These are phyloP conservation scores for Mrakia gelida DNA, from an alignment of 768 basidiomycete genomes.

Conservation along the genomic window DNA sequence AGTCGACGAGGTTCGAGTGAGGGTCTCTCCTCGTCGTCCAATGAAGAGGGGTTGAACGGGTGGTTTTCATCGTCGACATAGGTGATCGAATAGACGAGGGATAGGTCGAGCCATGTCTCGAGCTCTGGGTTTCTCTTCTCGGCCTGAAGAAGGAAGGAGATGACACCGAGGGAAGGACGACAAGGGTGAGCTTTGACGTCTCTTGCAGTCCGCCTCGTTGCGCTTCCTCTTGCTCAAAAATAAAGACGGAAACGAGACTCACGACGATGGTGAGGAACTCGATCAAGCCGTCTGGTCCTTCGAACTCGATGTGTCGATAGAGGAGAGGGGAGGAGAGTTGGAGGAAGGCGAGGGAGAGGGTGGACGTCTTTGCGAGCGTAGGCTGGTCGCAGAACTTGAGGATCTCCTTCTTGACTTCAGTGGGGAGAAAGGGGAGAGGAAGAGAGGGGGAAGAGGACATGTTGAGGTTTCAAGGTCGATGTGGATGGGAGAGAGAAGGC, in stretches of 20 bases:
- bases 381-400: slow-evolving; percentile 2
- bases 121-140: too few species aligned
- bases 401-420: background rate
- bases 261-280: background rate
- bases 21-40: background rate
- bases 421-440: background rate
- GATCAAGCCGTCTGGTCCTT: background rate
- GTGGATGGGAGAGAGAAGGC: too few species aligned
- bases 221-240: too few species aligned
- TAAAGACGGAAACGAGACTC: background rate
- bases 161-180: too few species aligned
- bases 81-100: too few species aligned
- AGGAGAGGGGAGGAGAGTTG: background rate
- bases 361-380: background rate
- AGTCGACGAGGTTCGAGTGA: background rate
- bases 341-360: background rate
- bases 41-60: background rate
- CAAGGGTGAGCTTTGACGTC: too few species aligned
- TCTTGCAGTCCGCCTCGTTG: too few species aligned
- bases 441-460: too few species aligned
- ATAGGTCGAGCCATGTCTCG: too few species aligned
- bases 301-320: background rate
- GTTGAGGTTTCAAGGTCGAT: too few species aligned
- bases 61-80: background rate
- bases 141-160: too few species aligned